Evolutionary conservation across 768 basidiomycete genomes (phyloP), one percentile per base, ranked within the genome.

Genomic region (Boletus bicolor): DNA sequence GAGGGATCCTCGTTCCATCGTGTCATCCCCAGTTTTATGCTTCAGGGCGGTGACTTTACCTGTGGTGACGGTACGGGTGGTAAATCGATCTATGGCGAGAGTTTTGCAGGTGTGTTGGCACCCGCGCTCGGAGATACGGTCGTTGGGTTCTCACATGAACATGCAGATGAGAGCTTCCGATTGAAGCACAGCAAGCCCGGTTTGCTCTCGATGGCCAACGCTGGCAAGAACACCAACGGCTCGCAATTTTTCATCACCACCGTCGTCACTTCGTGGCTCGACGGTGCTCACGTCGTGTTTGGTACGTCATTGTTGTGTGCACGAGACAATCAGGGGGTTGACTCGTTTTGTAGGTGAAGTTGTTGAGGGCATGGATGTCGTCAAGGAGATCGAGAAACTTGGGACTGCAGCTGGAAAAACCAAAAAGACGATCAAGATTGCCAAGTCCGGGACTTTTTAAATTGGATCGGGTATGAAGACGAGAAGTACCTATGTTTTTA

Each of bases 241-340:
- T 88, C 82, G 14, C 87, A 91, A 72, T 93, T 94, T 82, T 93
- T 96, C 79, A 86, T 94, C 76, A 91, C 89, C 61, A 93, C 91
- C 34, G 85, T 85, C 53, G 73, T 77, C 34, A 89, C 89, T 4
- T 73, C 76, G 37, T 92, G 89, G 90, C 83, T 94, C 56, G 89
- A 94, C 68, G 87, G 86, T 8, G 8, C n/a, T 15, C 43, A 44
- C 15, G 88, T 92, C 72, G 92, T 95, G 46, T 94, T 96, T 65
- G 93, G 93, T 84, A 63, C 44, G 68, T 43, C 17, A 30, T n/a
- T 17, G 61, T 28, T 6, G 2, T 6, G 6, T 35, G 17, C 30
- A 38, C 24, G 34, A 26, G 5, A 21, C 26, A 5, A 26, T 28
- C 12, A 1, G 5, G 15, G 10, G 1, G n/a, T 24, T 32, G 2